Evolutionary conservation across 2,329 filamentous ascomycete genomes (phyloP).

Genomic region (Annulohypoxylon truncatum): DNA sequence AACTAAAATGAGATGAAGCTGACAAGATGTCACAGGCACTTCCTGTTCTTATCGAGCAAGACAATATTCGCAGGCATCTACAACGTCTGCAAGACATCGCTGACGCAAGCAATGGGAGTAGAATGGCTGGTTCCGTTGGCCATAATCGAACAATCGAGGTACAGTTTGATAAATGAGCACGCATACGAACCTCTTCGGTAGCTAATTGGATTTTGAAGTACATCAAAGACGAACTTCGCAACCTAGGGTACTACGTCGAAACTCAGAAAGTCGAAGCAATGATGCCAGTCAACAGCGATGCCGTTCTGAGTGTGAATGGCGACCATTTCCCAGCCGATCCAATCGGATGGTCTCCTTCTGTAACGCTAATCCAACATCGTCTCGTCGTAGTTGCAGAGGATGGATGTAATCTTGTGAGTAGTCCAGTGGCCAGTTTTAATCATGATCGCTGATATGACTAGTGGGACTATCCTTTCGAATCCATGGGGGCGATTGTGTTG

Average conservation of each 20-base stretch:
- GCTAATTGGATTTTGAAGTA: constrained; percentile 20
- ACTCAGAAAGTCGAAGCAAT: constrained; percentile 18
- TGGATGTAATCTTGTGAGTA: constrained; percentile 24
- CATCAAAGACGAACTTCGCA: constrained; percentile 23
- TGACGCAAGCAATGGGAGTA: constrained; percentile 6
- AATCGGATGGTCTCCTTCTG: constrained; percentile 27
- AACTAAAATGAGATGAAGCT: background rate
- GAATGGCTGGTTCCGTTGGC: constrained; percentile 23
- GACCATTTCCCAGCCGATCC: constrained; percentile 11
- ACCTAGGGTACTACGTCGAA: constrained; percentile 34
- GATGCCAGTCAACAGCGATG: constrained; percentile 5
- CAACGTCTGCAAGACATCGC: constrained; percentile 15
- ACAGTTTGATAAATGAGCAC: background rate
- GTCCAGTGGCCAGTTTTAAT: background rate
- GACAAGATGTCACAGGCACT: constrained; percentile 19
- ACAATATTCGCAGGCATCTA: constrained; percentile 16
- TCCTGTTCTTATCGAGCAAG: constrained; percentile 15
- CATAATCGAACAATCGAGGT: constrained; percentile 29
- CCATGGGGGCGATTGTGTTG: constrained; percentile 12
- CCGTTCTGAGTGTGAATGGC: constrained; percentile 10
- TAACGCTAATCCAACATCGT: background rate
- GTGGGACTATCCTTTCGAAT: constrained; percentile 26
- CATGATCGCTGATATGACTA: constrained; percentile 9
- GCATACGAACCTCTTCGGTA: background rate
- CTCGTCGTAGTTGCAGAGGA: constrained; percentile 1